Percentiles rank a stretch among this genome's conserved stretches.
These are phyloP conservation scores for Colletotrichum gloeosporioides DNA, from an alignment of 2,329 filamentous ascomycete species.

Conservation along the genomic window DNA sequence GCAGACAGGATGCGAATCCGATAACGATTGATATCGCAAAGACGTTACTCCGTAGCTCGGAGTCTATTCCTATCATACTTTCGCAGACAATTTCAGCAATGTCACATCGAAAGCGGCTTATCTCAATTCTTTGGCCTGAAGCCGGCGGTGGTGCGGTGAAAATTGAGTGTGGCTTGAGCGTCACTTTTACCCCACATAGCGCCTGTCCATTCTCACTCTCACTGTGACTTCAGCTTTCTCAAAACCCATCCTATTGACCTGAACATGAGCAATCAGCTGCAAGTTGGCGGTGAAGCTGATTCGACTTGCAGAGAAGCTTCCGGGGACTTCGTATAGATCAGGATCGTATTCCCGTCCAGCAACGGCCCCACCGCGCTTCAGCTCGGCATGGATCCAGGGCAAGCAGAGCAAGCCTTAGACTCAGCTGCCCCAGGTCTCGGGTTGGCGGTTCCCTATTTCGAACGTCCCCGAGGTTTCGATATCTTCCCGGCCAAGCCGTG, in stretches of 20 bases:
- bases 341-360: neutral
- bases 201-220: neutral
- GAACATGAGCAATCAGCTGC: neutral
- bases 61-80: neutral
- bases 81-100: neutral
- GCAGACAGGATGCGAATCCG: neutral
- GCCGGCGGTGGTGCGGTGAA: neutral
- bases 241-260: neutral
- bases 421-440: neutral
- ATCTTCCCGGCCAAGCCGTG: neutral
- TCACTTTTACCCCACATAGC: neutral
- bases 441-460: neutral
- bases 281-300: neutral
- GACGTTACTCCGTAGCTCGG: neutral
- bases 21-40: neutral
- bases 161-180: slow-evolving; percentile 21
- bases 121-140: neutral
- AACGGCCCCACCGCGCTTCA: neutral
- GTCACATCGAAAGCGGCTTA: neutral
- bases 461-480: neutral
- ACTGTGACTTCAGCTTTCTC: neutral
- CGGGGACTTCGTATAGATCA: neutral
- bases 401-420: neutral
- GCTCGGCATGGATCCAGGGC: neutral
- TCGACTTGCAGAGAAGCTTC: neutral